Evolutionary conservation across 306 rosid species (phyloP).

Genomic region (Cucumis hystrix): DNA sequence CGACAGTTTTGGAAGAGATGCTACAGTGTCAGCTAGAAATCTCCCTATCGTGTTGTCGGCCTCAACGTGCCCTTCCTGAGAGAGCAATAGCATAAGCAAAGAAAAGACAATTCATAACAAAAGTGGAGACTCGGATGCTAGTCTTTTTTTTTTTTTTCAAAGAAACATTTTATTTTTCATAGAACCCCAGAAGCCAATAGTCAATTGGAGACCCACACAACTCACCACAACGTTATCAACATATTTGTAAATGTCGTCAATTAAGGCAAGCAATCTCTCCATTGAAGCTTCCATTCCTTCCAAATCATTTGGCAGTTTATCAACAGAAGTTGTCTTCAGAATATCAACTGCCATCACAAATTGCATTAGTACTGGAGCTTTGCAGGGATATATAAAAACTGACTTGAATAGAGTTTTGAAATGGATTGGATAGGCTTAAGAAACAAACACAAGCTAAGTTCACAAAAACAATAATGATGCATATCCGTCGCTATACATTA

Average conservation of each 20-base stretch:
- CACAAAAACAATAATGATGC: not conserved
- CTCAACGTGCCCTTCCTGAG: conserved; percentile 61
- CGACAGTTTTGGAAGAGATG: conserved; percentile 64
- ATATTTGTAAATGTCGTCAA: conserved; percentile 79
- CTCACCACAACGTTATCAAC: conserved; percentile 79
- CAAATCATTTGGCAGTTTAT: conserved; percentile 86
- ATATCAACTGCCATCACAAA: conserved; percentile 44
- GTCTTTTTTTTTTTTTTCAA: no score
- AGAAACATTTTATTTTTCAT: no score
- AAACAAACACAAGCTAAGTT: not conserved
- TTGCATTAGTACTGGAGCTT: not conserved
- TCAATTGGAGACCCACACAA: not conserved
- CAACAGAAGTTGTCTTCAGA: conserved; percentile 62
- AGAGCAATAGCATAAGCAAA: not conserved
- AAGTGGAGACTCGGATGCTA: not conserved
- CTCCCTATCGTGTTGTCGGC: conserved; percentile 71
- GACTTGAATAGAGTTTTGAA: not conserved
- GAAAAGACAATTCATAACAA: not conserved
- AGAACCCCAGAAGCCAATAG: no score
- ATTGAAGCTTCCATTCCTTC: conserved; percentile 98
- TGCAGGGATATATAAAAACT: not conserved
- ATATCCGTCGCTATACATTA: not conserved
- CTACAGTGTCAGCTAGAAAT: conserved; percentile 50
- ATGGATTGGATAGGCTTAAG: not conserved
- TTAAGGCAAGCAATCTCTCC: conserved; percentile 71